A percentile compares a stretch with the other conserved stretches of the same genome.
These are phyloP conservation scores for Mrakia blollopis DNA, from an alignment of 768 basidiomycete genomes.

Conservation along the genomic window DNA sequence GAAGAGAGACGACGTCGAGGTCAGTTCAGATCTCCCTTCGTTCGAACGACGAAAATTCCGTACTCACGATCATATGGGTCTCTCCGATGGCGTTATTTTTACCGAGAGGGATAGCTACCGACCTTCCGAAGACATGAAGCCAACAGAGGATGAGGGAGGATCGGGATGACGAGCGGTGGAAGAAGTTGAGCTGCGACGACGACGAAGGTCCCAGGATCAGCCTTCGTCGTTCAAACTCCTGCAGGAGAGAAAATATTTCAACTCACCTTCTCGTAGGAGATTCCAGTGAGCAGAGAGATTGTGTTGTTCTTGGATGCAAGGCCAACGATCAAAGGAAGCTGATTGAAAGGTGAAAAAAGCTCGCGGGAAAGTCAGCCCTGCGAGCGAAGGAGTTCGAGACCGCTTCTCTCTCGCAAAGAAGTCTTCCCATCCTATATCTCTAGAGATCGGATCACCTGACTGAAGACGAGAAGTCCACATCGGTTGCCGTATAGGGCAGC, in stretches of 20 bases:
- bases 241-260: background rate
- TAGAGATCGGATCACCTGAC: background rate
- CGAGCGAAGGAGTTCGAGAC: no score
- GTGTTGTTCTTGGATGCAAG: conserved; percentile 62
- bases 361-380: background rate
- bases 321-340: conserved; percentile 49
- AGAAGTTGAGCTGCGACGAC: conserved; percentile 39
- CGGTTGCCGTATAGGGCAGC: conserved; percentile 35
- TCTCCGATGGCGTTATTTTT: background rate
- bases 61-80: background rate
- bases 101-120: conserved; percentile 9
- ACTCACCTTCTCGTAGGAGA: conserved; percentile 52
- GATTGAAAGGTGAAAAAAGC: no score
- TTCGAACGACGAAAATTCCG: no score
- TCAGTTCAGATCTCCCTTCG: background rate
- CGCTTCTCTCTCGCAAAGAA: no score
- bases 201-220: background rate
- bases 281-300: conserved; percentile 54
- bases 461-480: conserved; percentile 23
- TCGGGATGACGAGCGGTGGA: conserved; percentile 42
- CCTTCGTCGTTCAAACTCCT: no score
- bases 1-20: background rate
- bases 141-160: conserved; percentile 36
- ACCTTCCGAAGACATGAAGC: conserved; percentile 22
- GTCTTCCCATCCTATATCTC: background rate